Evolutionary conservation across 768 basidiomycete species (phyloP), one percentile per base, ranked within the genome.

Genomic region (Lentinula detonsa): DNA sequence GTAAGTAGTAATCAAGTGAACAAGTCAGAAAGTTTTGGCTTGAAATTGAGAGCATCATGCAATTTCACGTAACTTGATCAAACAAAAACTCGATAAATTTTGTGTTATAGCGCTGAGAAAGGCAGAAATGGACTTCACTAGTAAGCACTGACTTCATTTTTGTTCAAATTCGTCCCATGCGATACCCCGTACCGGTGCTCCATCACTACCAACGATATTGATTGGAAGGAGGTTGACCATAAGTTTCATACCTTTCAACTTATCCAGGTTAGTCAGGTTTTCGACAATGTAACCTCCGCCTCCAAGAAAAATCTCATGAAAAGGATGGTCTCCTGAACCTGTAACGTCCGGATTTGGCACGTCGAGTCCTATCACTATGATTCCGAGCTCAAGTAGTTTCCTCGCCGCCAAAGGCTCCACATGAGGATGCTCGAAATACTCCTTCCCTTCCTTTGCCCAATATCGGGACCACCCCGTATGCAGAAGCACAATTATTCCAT

Each of bases 261-360:
- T 63, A 33, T 79, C 79, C 59, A 91, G 65, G 54, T 84, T 82
- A 5, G 74, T 81, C 66, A 91, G 61, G 64, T 91, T 92, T 74
- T 91, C 90, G 39, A 81, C 88, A 60, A 91, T 88, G 6, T 88
- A 66, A 2, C 83, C 81, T 0, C 83, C 87, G 43, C 43, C 46
- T 21, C 18, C 46, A 15, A 92, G 76, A 5, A 90, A 70, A 1
- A 72, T 72, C 31, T 84, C 75, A 66, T 92, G 90, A 60, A 83
- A 82, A 8, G 71, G 78, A 69, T 81, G 86, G 50, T 74, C 75
- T 31, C 72, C 71, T 60, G n/a, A 65, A 7, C 70, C 72, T 10
- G 84, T 86, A 68, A 86, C 85, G 61, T 92, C 90, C 9, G 88
- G 85, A 66, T 76, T 88, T 62, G 88, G 72, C 11, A 80, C 76